A percentile compares a stretch with the other conserved stretches of the same genome.
Conservation (phyloP, 1,139 yeast species). For the Eremothecium gossypii region DNA sequence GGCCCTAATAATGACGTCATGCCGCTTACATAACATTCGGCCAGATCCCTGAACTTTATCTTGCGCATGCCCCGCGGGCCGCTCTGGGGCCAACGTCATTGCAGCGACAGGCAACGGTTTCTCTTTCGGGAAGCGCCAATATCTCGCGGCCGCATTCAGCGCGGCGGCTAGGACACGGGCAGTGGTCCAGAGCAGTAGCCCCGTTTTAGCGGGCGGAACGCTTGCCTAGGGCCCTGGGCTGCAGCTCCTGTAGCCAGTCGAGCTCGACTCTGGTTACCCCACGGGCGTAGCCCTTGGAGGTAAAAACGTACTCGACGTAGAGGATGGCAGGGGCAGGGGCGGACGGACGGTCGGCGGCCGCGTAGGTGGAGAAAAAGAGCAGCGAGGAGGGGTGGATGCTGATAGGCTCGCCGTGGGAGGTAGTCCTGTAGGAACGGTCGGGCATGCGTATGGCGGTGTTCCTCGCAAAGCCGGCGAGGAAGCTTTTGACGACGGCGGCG, state of each 20-base stretch:
- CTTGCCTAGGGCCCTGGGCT: conserved; percentile 1
- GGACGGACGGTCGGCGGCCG: background rate
- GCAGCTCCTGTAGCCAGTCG: conserved; percentile 74
- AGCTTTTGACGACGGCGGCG: conserved; percentile 59
- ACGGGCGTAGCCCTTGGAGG: conserved; percentile 88
- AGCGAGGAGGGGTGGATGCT: conserved; percentile 90
- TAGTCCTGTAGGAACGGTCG: conserved; percentile 84
- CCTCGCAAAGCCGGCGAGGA: conserved; percentile 69
- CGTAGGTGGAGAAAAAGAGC: conserved; percentile 39
- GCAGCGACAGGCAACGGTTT: too few species aligned
- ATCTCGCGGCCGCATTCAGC: too few species aligned
- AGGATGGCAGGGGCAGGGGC: conserved; percentile 65
- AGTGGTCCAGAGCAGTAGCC: too few species aligned
- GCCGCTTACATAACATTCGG: too few species aligned
- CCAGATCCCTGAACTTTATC: too few species aligned
- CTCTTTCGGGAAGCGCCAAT: too few species aligned
- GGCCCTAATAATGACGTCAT: too few species aligned
- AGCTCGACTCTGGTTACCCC: conserved; percentile 76
- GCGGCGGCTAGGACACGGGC: too few species aligned
- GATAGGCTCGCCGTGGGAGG: conserved; percentile 67
- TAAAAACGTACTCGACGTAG: conserved; percentile 91
- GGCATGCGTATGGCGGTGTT: conserved; percentile 95
- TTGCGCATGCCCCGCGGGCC: too few species aligned
- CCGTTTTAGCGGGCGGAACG: background rate
- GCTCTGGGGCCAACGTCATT: too few species aligned